phyloP scores from a whole-genome alignment of 179 eudicot genomes.

The Patellifolia procumbens region DNA sequence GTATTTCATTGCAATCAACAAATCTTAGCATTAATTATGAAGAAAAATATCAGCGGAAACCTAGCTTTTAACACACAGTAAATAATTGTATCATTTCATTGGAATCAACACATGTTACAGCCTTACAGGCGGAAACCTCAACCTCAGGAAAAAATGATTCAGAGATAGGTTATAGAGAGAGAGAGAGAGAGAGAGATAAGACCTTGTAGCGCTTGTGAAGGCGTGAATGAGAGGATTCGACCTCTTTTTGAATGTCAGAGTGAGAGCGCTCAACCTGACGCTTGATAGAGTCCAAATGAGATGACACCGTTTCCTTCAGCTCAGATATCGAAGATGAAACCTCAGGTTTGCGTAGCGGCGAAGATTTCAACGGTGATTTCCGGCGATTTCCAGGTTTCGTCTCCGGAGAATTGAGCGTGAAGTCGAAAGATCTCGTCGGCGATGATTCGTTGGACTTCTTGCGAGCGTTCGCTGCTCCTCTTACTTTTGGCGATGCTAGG shows the following conservation, averaged over 20 bases:
- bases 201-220: slow-evolving; percentile 77
- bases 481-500: slow-evolving; percentile 37
- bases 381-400: slow-evolving; percentile 23
- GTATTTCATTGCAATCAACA: not conserved
- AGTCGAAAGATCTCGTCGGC: slow-evolving; percentile 45
- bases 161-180: not conserved
- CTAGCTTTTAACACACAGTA: not conserved
- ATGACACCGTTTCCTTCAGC: slow-evolving; percentile 58
- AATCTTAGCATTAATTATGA: too few species aligned
- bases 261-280: slow-evolving; percentile 62
- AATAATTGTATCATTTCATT: not conserved
- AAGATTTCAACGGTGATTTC: slow-evolving; percentile 28
- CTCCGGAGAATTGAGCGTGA: slow-evolving; percentile 43
- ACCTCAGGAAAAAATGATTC: not conserved
- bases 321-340: slow-evolving; percentile 47
- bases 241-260: slow-evolving; percentile 66
- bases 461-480: slow-evolving; percentile 21
- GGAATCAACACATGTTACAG: not conserved
- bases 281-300: slow-evolving; percentile 60
- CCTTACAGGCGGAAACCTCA: not conserved
- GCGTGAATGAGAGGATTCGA: slow-evolving; percentile 61
- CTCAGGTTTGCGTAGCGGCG: slow-evolving; percentile 19
- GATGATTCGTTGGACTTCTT: slow-evolving; percentile 28
- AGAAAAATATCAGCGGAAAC: not conserved
- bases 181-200: not conserved